Evolutionary conservation across 2,329 filamentous ascomycete species (phyloP), one percentile per base, ranked within the genome.

Genomic region (Lecanosticta acicola): DNA sequence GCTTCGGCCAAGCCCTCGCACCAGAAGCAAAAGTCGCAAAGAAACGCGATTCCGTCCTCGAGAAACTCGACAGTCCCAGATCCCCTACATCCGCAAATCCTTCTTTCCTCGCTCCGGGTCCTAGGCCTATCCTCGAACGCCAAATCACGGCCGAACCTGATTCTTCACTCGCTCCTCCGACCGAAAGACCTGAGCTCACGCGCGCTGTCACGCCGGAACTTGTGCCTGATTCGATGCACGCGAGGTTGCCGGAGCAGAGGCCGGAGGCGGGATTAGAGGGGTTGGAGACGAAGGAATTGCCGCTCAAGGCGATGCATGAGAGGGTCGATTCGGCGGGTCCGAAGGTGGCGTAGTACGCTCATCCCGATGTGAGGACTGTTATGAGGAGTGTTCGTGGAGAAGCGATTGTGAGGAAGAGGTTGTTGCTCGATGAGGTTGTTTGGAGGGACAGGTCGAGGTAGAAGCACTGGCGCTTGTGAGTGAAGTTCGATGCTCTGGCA

Each of bases 1-100:
- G 71, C 3, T 71, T 72, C 54, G 66, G 63, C 11, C 71, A 74
- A 56, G 66, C 64, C 48, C 60, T 74, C 19, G 66, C 67, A 3
- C 58, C 62, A 7, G 56, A 54, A 40, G 61, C 59, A 34, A 50
- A 53, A 36, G 56, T 61, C 7, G 50, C 57, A 16, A 54, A 55
- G 33, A 68, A 66, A 44, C 61, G 62, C 16, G 59, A 66, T 41
- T 59, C 58, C 5, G 59, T 68, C 24, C 53, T 65, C n/a, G 59
- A 64, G 44, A 58, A 63, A 40, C 55, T 68, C 10, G 58, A 66
- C 39, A 60, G 53, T 17, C 64, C 65, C 1, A 56, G 54, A 35
- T 55, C 43, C 26, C 52, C 59, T 13, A 40, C 48, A n/a, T n/a
- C n/a, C n/a, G 18, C 42, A 17, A 53, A 57, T 18, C 42, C 32